These are phyloP conservation scores for Cyclocybe aegerita DNA, from an alignment of 768 basidiomycete genomes.

Conservation along the genomic window DNA sequence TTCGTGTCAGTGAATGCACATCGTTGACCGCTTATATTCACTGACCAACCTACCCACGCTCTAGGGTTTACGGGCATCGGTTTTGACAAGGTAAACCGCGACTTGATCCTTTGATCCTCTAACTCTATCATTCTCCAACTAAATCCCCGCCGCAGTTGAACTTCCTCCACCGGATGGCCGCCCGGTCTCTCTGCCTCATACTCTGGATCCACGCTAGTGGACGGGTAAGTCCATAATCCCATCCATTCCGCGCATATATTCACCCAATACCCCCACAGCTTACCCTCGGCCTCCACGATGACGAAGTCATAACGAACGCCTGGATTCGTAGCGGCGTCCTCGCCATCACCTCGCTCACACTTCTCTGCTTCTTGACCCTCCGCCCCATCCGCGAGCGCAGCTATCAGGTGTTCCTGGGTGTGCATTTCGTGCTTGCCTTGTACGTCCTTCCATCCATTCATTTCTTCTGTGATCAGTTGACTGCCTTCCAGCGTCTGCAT, in stretches of 20 bases:
- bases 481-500: too few relatives aligned
- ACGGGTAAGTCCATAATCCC: conserved; percentile 29
- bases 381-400: conserved; percentile 42
- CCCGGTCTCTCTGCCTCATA: conserved; percentile 45
- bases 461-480: background rate
- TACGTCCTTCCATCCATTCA: conserved; percentile 14
- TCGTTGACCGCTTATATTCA: background rate
- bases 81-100: conserved; percentile 34
- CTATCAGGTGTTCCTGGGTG: conserved; percentile 54
- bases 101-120: background rate
- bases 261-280: background rate
- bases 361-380: conserved; percentile 47
- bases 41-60: background rate
- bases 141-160: conserved; percentile 30
- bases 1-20: conserved; percentile 23
- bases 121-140: background rate
- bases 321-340: conserved; percentile 37
- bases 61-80: conserved; percentile 54
- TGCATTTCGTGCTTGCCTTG: conserved; percentile 44
- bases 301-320: conserved; percentile 17
- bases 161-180: conserved; percentile 46
- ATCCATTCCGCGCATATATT: background rate
- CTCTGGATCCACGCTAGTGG: conserved; percentile 49
- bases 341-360: conserved; percentile 36
- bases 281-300: conserved; percentile 12